These are phyloP conservation scores for Leucocoprinus sp. DNA, from an alignment of 768 basidiomycete species.

Conservation along the genomic window DNA sequence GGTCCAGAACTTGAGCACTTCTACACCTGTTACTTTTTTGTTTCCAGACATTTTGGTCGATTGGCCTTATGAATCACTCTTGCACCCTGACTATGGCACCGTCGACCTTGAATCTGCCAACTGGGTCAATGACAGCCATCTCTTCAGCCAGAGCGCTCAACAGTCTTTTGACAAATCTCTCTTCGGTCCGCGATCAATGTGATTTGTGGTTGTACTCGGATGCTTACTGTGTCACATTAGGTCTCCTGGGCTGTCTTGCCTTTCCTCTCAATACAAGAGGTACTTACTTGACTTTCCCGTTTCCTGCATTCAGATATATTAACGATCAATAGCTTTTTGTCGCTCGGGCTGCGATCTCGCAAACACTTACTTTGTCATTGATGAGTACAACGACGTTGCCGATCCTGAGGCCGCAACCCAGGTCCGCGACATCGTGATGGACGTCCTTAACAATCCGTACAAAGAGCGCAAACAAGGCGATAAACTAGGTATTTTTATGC, in stretches of 20 bases:
- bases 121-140: constrained; percentile 18
- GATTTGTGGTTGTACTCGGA: neutral
- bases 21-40: too few species aligned
- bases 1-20: too few species aligned
- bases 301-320: too few species aligned
- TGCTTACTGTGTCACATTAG: constrained; percentile 4
- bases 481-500: constrained; percentile 4
- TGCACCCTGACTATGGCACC: constrained; percentile 12
- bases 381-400: constrained; percentile 17
- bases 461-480: constrained; percentile 14
- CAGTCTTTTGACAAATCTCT: constrained; percentile 19
- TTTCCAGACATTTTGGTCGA: constrained; percentile 4
- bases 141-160: constrained; percentile 18
- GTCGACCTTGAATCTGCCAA: constrained; percentile 17
- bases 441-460: constrained; percentile 14
- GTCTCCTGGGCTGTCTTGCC: constrained; percentile 3
- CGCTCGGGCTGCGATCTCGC: constrained; percentile 14
- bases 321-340: constrained; percentile 10
- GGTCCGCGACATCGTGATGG: constrained; percentile 14
- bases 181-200: constrained; percentile 16
- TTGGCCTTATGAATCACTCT: constrained; percentile 8
- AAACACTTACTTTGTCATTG: constrained; percentile 15
- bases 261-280: constrained; percentile 1
- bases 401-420: constrained; percentile 7
- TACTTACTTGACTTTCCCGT: neutral